phyloP scores from a whole-genome alignment of 148 eudicot species.

The Cornus florida region DNA sequence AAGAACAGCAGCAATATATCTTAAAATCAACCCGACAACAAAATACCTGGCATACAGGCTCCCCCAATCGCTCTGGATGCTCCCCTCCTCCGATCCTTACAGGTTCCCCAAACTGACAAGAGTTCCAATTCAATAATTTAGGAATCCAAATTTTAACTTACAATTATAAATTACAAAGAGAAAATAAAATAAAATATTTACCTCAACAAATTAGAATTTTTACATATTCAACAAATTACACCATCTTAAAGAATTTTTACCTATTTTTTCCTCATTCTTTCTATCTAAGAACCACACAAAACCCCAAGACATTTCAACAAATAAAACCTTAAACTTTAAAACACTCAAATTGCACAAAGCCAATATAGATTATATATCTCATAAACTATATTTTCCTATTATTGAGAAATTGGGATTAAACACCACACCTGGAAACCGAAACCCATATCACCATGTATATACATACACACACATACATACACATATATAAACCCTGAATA shows the following conservation, averaged over 20 bases:
- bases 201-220: too few species aligned
- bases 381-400: not conserved
- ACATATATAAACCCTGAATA: too few species aligned
- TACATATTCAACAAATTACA: not conserved
- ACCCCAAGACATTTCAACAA: not conserved
- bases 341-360: conserved; percentile 1
- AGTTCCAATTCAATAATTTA: conserved; percentile 8
- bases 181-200: not conserved
- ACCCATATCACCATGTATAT: too few species aligned
- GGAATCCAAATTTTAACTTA: not conserved
- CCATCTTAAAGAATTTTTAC: too few species aligned
- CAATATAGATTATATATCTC: not conserved
- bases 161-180: not conserved
- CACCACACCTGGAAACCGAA: not conserved
- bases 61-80: conserved; percentile 75
- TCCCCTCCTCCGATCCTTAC: conserved; percentile 57
- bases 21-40: not conserved
- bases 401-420: too few species aligned
- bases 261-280: too few species aligned
- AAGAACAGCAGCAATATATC: not conserved
- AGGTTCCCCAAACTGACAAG: conserved; percentile 48
- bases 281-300: not conserved
- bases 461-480: not conserved
- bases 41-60: conserved; percentile 79
- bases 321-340: not conserved